phyloP scores from a whole-genome alignment of 2,329 filamentous ascomycete species.

The Alternaria rosae region DNA sequence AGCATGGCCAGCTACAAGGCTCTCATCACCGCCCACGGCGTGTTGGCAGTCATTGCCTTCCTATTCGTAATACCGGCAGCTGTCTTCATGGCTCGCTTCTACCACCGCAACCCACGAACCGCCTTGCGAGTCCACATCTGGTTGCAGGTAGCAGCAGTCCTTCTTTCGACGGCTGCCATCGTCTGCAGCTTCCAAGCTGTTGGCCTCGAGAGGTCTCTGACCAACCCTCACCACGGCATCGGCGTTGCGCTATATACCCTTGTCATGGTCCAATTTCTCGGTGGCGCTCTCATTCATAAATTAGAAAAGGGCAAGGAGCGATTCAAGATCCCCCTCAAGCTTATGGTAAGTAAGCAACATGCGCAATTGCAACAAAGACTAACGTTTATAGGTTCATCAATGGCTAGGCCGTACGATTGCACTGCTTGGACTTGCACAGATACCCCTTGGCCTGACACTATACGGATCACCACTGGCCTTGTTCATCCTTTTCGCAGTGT shows the following conservation, averaged over 20 bases:
- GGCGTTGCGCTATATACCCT: slow-evolving; percentile 79
- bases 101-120: slow-evolving; percentile 66
- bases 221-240: slow-evolving; percentile 86
- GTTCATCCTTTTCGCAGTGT: slow-evolving; percentile 86
- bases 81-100: slow-evolving; percentile 78
- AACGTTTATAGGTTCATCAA: slow-evolving; percentile 74
- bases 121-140: slow-evolving; percentile 77
- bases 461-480: slow-evolving; percentile 87
- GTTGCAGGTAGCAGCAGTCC: slow-evolving; percentile 72
- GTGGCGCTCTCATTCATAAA: slow-evolving; percentile 69
- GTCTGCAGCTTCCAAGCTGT: slow-evolving; percentile 81
- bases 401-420: slow-evolving; percentile 83
- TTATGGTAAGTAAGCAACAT: slow-evolving; percentile 57
- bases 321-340: slow-evolving; percentile 63
- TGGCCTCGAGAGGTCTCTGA: slow-evolving; percentile 72
- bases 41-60: slow-evolving; percentile 76
- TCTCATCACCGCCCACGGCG: slow-evolving; percentile 74
- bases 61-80: slow-evolving; percentile 75
- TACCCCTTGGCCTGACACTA: slow-evolving; percentile 86
- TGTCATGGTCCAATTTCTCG: slow-evolving; percentile 73
- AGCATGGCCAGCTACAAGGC: slow-evolving; percentile 73
- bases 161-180: slow-evolving; percentile 74
- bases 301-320: slow-evolving; percentile 61
- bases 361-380: slow-evolving; percentile 5
- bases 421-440: slow-evolving; percentile 82